Evolutionary conservation across 352 stramenopile species (phyloP), one percentile per base, ranked within the genome.

Genomic region (Aphanomyces astaci): DNA sequence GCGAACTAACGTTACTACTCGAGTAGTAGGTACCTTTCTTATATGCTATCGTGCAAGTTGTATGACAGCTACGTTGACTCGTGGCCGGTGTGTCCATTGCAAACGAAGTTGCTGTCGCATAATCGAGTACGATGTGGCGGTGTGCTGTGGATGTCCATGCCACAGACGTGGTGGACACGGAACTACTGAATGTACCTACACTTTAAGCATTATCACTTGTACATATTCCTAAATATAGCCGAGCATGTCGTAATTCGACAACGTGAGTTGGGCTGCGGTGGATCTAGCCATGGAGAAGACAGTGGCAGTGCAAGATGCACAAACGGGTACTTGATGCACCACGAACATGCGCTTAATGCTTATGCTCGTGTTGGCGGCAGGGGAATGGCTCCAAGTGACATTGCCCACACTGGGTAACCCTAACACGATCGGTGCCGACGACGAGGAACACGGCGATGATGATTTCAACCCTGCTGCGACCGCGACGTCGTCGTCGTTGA

Each of bases 341-440:
- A 45, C 24, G 27, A 45, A 9, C 40, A 22, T 66, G 15, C 15
- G 25, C 5, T 43, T 59, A 11, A 25, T 46, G 24, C 11, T 9
- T 22, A 13, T 25, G 5, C 31, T 32, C 24, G 33, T 30, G 43
- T n/a, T 66, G 7, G 3, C 2, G 36, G 19, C 33, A 68, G 62
- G 62, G 4, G 62, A 68, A 59, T 68, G 62, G 62, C 39, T 68
- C 15, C 43, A 60, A 39, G 51, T 59, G 25, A 19, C 15, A 4
- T 19, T 59, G 30, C 51, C 51, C 11, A 33, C 7, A 5, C 11
- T n/a, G 25, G 36, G 15, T 43, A 15, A 43, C n/a, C n/a, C n/a
- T 43, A 15, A 15, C 7, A 15, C 36, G 36, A 43, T 7, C 15
- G 36, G 36, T 43, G 36, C 7, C 7, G 36, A 43, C 36, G 36